A percentile compares a stretch with the other conserved stretches of the same genome.
Conservation (phyloP, 495 filamentous ascomycete genomes). For the Lepidopterella palustris region DNA sequence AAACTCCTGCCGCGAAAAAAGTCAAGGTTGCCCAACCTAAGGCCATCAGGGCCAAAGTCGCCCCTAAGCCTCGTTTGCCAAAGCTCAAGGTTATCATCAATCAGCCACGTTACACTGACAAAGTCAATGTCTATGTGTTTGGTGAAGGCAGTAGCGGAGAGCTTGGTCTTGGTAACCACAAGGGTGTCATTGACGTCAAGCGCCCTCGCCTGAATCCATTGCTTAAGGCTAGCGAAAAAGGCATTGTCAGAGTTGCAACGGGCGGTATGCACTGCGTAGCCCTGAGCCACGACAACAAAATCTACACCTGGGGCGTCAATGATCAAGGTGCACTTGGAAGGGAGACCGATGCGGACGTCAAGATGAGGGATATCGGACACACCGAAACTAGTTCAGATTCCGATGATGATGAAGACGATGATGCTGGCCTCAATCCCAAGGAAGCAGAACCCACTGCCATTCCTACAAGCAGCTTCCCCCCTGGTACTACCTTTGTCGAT, state of each 20-base stretch:
- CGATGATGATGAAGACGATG: constrained; percentile 44
- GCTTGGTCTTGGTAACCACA: constrained; percentile 57
- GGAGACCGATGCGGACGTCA: constrained; percentile 48
- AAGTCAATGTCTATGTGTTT: constrained; percentile 61
- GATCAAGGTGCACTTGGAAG: constrained; percentile 62
- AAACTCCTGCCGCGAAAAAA: not conserved
- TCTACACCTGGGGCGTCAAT: constrained; percentile 69
- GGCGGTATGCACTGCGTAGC: constrained; percentile 64
- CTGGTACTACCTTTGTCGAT: constrained; percentile 50
- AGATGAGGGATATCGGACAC: constrained; percentile 54
- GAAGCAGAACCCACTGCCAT: constrained; percentile 54
- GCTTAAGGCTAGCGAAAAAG: constrained; percentile 52
- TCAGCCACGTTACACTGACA: constrained; percentile 31
- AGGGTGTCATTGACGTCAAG: constrained; percentile 59
- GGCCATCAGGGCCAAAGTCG: constrained; percentile 17
- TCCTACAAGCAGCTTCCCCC: constrained; percentile 42
- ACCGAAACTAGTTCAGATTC: constrained; percentile 41
- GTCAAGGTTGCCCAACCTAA: not conserved
- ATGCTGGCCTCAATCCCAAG: constrained; percentile 50
- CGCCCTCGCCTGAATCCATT: constrained; percentile 58
- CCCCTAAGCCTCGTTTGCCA: not conserved
- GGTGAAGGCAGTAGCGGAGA: constrained; percentile 64
- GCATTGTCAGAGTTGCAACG: constrained; percentile 56
- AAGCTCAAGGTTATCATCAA: constrained; percentile 28
- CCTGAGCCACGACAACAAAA: constrained; percentile 57